phyloP scores from a whole-genome alignment of 1,284 basidiomycete species.

The Lentinula novae-zelandiae region DNA sequence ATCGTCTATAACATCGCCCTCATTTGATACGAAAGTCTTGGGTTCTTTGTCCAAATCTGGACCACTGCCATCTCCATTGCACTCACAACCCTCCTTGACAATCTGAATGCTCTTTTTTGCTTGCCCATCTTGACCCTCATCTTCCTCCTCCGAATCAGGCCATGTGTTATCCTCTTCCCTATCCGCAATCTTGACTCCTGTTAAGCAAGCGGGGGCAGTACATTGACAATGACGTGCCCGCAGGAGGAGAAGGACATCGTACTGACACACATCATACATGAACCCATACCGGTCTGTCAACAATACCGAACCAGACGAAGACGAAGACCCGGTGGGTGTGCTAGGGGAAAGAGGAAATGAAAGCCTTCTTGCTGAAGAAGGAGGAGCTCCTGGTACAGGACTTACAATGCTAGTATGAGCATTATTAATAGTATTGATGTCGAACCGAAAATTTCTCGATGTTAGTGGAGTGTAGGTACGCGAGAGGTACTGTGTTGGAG shows the following conservation, averaged over 20 bases:
- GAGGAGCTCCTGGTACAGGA: constrained; percentile 28
- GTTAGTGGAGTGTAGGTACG: constrained; percentile 64
- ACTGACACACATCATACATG: constrained; percentile 82
- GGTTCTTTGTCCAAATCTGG: neutral
- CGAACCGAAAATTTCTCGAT: constrained; percentile 62
- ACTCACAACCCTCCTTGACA: constrained; percentile 57
- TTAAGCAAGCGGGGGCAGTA: constrained; percentile 79
- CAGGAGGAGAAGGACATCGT: constrained; percentile 75
- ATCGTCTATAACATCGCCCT: constrained; percentile 7
- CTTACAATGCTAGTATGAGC: neutral
- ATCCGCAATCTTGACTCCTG: constrained; percentile 84
- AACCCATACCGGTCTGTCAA: constrained; percentile 95
- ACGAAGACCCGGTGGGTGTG: neutral
- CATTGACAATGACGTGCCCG: constrained; percentile 71
- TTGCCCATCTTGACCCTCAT: constrained; percentile 34
- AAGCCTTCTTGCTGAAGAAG: constrained; percentile 46
- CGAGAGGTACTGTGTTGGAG: constrained; percentile 71
- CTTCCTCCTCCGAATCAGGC: constrained; percentile 41
- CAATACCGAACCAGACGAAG: constrained; percentile 33
- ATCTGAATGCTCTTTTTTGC: constrained; percentile 44
- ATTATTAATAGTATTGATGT: constrained; percentile 36
- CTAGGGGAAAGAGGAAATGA: constrained; percentile 34
- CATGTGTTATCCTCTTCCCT: constrained; percentile 72
- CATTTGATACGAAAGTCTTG: constrained; percentile 14
- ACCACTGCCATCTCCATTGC: constrained; percentile 34